Base-by-base conservation (phyloP, 257 asterid species). In the Anisodus acutangulus region DNA sequence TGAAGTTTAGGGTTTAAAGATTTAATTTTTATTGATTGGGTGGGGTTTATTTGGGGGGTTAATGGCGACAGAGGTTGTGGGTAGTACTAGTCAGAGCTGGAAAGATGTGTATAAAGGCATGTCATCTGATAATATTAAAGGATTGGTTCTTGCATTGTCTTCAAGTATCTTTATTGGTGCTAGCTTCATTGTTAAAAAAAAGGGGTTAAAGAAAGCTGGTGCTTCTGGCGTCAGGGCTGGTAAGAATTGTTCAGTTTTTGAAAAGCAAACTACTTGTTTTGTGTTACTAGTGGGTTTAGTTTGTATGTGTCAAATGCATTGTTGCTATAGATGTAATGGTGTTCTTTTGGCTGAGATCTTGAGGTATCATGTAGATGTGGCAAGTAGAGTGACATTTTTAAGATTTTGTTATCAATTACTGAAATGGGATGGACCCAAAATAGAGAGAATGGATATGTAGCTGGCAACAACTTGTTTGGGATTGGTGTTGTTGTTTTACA, bases 151-250 rank as follows among this genome's bases (percentile, higher is more conserved):
- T 63, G 98, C 93, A 54, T 89, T 94, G 89, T 94, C 98, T 67
- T 94, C 98, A 87, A 93, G 98, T 79, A 43, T 91, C 71, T 94
- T 94, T 80, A 94, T 94, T 69, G 98, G 98, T 9, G 94, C 95
- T 59, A 94, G 98, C 95, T 94, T 94, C 90, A 94, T 94, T 83
- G 97, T 94, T 83, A 94, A 94, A 97, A 94, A 94, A 83, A 94
- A 94, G 82, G 98, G 98, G 16, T 85, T 94, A 55, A 94, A 94
- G 92, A 93, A 91, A 88, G 97, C 98, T 9, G 98, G 95, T 51
- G 97, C 95, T 88, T 91, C 95, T 22, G 98, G 97, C 63, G 86
- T 90, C 79, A 87, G 98, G 85, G 97, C 98, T 67, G 98, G 98
- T 94, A 78, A 51, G 83, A 49, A 1, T 55, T n/a, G 11, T 26